Evolutionary conservation across 139 green algal genomes (phyloP), one percentile per base, ranked within the genome.

Genomic region (Tetraselmis chui): DNA sequence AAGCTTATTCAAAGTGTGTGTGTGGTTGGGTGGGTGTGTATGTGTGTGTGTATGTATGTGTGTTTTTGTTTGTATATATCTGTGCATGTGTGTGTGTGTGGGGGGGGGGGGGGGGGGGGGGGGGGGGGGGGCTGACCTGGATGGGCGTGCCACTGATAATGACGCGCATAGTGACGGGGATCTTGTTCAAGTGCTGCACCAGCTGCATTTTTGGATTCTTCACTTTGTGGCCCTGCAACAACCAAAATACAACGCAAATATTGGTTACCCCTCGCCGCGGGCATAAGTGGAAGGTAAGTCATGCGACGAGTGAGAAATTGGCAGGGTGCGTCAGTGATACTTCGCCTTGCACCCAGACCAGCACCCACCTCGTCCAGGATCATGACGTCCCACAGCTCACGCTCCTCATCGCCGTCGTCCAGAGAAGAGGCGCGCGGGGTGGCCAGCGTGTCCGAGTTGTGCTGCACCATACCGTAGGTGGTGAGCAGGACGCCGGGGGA

Each of bases 381-480:
- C 59, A 98, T 84, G 28, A 93, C 87, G 83, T 98, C 95, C 96
- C 96, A 99, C 0, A 85, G 77, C 11, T 74, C 5, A 11, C 29
- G 27, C 30, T 78, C 78, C 32, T 91, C 80, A 30, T 92, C 87
- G 1, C 85, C 83, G 31, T 90, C 89, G 77, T 89, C 82, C 74
- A 76, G 32, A 79, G 25, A 23, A 67, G 26, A 27, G 2, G 32
- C 74, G 2, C 59, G 29, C 27, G 67, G 28, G 1, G 2, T 27
- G 0, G 74, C 79, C 79, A 97, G 90, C 76, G 76, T 32, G 23
- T 81, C 83, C 0, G 87, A 80, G 82, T 98, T 97, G 89, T 97
- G 90, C 83, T 89, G 85, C 77, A 98, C 87, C 94, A 98, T 97
- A 59, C 94, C 95, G 83, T 98, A 98, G 1, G 95, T 98, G 1